These are phyloP conservation scores for Asterella californica DNA, from an alignment of 225 moss, liverwort and hornwort genomes.

Conservation along the genomic window DNA sequence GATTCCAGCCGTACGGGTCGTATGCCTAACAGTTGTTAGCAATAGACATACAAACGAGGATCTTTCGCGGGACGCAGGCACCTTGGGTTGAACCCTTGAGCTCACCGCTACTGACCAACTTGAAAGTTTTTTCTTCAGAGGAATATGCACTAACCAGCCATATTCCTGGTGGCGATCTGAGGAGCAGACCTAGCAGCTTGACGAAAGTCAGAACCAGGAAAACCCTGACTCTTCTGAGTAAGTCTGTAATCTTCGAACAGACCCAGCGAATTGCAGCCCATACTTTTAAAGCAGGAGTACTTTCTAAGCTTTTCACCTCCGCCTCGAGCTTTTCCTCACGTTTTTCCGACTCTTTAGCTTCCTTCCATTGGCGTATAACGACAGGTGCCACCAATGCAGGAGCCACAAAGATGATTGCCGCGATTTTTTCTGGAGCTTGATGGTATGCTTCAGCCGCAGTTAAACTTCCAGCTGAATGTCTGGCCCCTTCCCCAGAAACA, in stretches of 20 bases:
- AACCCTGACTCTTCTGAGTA: constrained; percentile 37
- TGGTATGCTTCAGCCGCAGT: constrained; percentile 86
- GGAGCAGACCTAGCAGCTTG: constrained; percentile 41
- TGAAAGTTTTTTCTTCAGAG: background rate
- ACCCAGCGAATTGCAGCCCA: constrained; percentile 51
- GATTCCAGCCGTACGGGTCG: background rate
- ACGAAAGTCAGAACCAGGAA: constrained; percentile 29
- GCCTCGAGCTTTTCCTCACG: constrained; percentile 2
- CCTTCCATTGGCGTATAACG: constrained; percentile 50
- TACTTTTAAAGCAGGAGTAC: constrained; percentile 9
- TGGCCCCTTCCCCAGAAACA: constrained; percentile 46
- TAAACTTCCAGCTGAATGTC: constrained; percentile 94
- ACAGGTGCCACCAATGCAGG: constrained; percentile 75
- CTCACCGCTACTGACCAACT: background rate
- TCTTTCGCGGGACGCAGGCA: background rate
- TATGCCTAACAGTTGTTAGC: too few relatives aligned
- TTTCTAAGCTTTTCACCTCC: constrained; percentile 16
- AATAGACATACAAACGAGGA: background rate
- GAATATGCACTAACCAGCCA: constrained; percentile 53
- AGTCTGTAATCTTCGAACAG: constrained; percentile 40
- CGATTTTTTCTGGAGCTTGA: constrained; percentile 79
- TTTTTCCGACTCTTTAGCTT: constrained; percentile 8
- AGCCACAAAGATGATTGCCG: constrained; percentile 74
- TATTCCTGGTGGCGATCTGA: constrained; percentile 65
- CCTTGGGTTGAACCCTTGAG: background rate